Base-by-base conservation (phyloP, 805 yeast species). In the Cyberlindnera xishuangbannaensis region DNA sequence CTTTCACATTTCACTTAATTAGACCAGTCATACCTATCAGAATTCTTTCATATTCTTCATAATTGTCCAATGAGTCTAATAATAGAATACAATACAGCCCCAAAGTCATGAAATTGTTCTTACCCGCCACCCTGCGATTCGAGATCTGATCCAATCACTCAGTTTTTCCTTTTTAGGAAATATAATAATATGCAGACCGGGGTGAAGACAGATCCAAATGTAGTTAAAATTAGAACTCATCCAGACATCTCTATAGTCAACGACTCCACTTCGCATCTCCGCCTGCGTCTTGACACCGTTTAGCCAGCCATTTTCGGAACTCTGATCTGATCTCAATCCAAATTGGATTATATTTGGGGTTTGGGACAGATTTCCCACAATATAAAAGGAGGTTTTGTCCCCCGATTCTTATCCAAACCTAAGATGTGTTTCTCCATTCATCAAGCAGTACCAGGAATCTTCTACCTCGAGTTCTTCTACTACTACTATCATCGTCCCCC, bases 261-360 rank as follows among this genome's bases (percentile, higher is more conserved):
- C 8, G 15, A 24, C 9, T 7, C 14, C 26, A 11, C 14, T 10
- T 8, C 9, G 26, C 15, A 7, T 17, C 25, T 27, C n/a, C 12
- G 6, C 31, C 33, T 23, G 22, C 33, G 13, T 13, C 18, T 13
- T 17, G 18, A 16, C 23, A 25, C n/a, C 23, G 25, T 14, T n/a
- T 14, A 25, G 21, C 36, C 40, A 36, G 39, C 37, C 36, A 25
- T 23, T 27, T 37, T 6, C 2, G 27, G 21, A 37, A 27, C 34
- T 33, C 37, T 33, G 41, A 33, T 37, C 37, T 37, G 35, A 37
- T 37, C 41, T 25, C 15, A 14, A 16, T 15, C 22, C 20, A 10
- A 16, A 28, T 15, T 11, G 27, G 33, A 23, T 5, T 15, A 27
- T 15, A n/a, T n/a, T n/a, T n/a, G n/a, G n/a, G n/a, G n/a, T 15